phyloP scores from a whole-genome alignment of 1,139 yeast genomes.

The Insectozyma bohioensis region DNA sequence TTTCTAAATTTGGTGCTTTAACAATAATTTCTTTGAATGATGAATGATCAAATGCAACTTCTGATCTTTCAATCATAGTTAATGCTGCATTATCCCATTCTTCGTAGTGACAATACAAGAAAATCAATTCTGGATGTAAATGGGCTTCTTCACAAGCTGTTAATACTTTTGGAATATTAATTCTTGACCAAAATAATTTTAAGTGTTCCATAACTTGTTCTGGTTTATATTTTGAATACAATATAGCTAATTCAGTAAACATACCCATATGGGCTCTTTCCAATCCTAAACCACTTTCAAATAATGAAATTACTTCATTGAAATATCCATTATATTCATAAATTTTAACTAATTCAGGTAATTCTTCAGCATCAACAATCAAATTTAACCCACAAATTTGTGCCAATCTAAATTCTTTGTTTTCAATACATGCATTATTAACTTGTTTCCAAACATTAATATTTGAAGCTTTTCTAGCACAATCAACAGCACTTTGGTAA shows the following conservation, averaged over 20 bases:
- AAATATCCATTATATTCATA: constrained; percentile 92
- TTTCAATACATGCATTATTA: constrained; percentile 92
- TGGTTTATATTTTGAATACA: constrained; percentile 89
- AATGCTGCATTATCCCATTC: constrained; percentile 99
- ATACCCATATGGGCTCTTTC: constrained; percentile 99
- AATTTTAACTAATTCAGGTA: constrained; percentile 82
- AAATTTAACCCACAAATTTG: constrained; percentile 98
- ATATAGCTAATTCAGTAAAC: constrained; percentile 93
- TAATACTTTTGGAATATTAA: constrained; percentile 95
- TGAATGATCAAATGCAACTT: constrained; percentile 89
- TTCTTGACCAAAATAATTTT: constrained; percentile 96
- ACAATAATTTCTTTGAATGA: constrained; percentile 94
- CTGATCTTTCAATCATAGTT: constrained; percentile 95
- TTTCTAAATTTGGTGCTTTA: constrained; percentile 93
- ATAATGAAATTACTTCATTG: constrained; percentile 84
- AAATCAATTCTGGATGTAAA: constrained; percentile 93
- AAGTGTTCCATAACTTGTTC: constrained; percentile 93
- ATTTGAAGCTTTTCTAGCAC: constrained; percentile 97
- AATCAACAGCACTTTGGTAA: constrained; percentile 96
- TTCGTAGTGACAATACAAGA: constrained; percentile 96
- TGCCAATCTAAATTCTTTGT: constrained; percentile 92
- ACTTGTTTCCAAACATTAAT: constrained; percentile 97
- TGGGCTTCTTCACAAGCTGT: constrained; percentile 93
- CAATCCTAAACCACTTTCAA: constrained; percentile 92
- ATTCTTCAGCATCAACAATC: constrained; percentile 96